phyloP scores from a whole-genome alignment of 2,329 filamentous ascomycete species.

The Diaporthe citri region DNA sequence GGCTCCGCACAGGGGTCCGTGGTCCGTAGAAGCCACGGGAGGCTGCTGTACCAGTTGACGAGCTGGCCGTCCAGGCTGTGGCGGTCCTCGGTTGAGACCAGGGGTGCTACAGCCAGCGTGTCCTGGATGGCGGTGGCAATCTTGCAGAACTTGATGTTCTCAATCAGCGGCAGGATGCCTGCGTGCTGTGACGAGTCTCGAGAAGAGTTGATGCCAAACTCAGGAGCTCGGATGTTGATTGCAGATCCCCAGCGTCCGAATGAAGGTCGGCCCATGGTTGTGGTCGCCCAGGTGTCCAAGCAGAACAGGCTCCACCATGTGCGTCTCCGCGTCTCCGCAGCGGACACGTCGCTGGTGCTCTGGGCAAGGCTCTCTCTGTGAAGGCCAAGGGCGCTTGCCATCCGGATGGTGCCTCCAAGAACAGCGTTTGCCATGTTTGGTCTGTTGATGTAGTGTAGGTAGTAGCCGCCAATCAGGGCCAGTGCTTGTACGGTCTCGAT shows the following conservation, averaged over 20 bases:
- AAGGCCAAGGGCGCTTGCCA: slow-evolving; percentile 80
- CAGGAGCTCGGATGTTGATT: slow-evolving; percentile 75
- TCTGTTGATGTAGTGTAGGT: slow-evolving; percentile 82
- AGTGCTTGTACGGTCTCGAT: slow-evolving; percentile 81
- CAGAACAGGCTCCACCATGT: slow-evolving; percentile 84
- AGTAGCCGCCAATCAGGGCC: slow-evolving; percentile 79
- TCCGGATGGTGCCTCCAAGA: slow-evolving; percentile 77
- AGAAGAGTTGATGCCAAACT: slow-evolving; percentile 60
- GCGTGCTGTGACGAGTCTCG: slow-evolving; percentile 70
- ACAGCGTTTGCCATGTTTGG: slow-evolving; percentile 83
- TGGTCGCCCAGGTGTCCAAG: slow-evolving; percentile 80
- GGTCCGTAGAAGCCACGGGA: slow-evolving; percentile 75
- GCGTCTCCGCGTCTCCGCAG: slow-evolving; percentile 72
- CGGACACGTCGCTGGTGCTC: slow-evolving; percentile 60
- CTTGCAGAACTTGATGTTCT: slow-evolving; percentile 84
- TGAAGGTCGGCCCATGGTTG: slow-evolving; percentile 77
- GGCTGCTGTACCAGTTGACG: slow-evolving; percentile 77
- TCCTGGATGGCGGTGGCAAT: slow-evolving; percentile 85
- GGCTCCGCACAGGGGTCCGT: slow-evolving; percentile 78
- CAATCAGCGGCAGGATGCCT: slow-evolving; percentile 77
- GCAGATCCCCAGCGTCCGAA: slow-evolving; percentile 76
- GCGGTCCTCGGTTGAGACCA: slow-evolving; percentile 76
- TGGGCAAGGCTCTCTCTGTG: slow-evolving; percentile 71
- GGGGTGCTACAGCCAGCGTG: slow-evolving; percentile 75
- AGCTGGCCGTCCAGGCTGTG: slow-evolving; percentile 76